phyloP scores from a whole-genome alignment of 164 flowering plant genomes.

The Paratinospora sagittata region DNA sequence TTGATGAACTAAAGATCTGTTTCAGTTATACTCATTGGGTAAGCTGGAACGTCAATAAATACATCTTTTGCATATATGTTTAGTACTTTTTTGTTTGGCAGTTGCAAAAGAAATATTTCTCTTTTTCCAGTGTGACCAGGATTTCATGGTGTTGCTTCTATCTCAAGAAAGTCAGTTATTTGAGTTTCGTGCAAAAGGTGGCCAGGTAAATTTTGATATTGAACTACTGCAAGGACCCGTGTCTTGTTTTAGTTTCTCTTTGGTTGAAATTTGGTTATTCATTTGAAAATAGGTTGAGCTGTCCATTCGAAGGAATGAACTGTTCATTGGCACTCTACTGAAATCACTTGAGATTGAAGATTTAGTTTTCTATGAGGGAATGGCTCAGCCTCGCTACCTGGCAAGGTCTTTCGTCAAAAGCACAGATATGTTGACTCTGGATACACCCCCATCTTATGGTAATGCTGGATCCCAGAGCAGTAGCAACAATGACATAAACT shows the following conservation, averaged over 20 bases:
- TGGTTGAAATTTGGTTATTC: constrained; percentile 4
- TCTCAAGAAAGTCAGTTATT: constrained; percentile 65
- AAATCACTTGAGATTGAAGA: constrained; percentile 92
- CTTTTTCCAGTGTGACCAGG: constrained; percentile 36
- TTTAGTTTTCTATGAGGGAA: constrained; percentile 40
- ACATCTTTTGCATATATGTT: not conserved
- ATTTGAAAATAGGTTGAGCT: constrained; percentile 62
- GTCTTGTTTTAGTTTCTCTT: not conserved
- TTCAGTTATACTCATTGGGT: constrained; percentile 58
- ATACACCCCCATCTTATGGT: constrained; percentile 23
- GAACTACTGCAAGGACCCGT: not conserved
- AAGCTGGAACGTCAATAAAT: constrained; percentile 8
- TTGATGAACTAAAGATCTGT: constrained; percentile 81
- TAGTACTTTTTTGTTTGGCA: not conserved
- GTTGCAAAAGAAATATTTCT: constrained; percentile 1
- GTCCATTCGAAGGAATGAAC: constrained; percentile 60
- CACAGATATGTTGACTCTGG: constrained; percentile 15
- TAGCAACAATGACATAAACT: constrained; percentile 28
- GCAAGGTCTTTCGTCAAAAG: constrained; percentile 72
- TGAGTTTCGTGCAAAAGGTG: constrained; percentile 94
- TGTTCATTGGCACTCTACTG: constrained; percentile 79
- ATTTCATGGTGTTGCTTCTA: constrained; percentile 52
- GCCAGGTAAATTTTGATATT: constrained; percentile 48
- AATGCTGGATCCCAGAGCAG: constrained; percentile 22
- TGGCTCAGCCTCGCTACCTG: constrained; percentile 44